Evolutionary conservation across 2,329 filamentous ascomycete species (phyloP).

Genomic region (Sclerotinia minor): DNA sequence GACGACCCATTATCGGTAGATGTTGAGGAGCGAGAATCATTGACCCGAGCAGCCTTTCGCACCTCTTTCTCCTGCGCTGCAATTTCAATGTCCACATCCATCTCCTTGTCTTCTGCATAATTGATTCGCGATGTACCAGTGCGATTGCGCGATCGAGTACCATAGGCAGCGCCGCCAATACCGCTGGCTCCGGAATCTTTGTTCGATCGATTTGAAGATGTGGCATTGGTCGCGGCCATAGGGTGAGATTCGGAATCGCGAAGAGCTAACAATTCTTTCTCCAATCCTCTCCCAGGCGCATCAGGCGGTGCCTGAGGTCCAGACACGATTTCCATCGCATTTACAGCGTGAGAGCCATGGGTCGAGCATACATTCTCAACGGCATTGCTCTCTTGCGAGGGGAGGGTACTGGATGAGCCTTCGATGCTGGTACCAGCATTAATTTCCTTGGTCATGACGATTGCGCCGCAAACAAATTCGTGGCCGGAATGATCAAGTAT

Average conservation of each 20-base stretch:
- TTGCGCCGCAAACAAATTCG: slow-evolving; percentile 21
- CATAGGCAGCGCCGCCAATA: slow-evolving; percentile 57
- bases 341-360: slow-evolving; percentile 27
- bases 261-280: slow-evolving; percentile 27
- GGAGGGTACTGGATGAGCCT: slow-evolving; percentile 28
- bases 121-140: slow-evolving; percentile 79
- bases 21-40: slow-evolving; percentile 25
- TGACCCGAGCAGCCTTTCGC: slow-evolving; percentile 55
- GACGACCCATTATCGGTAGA: slow-evolving; percentile 29
- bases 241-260: slow-evolving; percentile 44
- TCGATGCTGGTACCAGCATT: slow-evolving; percentile 37
- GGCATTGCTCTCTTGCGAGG: slow-evolving; percentile 32
- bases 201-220: slow-evolving; percentile 48
- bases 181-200: slow-evolving; percentile 48
- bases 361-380: slow-evolving; percentile 23
- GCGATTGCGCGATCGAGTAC: slow-evolving; percentile 90
- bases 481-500: slow-evolving; percentile 15
- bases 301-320: slow-evolving; percentile 18
- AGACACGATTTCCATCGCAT: slow-evolving; percentile 25
- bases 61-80: slow-evolving; percentile 55
- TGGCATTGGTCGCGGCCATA: slow-evolving; percentile 51
- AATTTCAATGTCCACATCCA: slow-evolving; percentile 85
- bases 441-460: slow-evolving; percentile 38
- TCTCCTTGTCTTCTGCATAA: slow-evolving; percentile 91
- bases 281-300: slow-evolving; percentile 27